Percentiles rank a stretch among this genome's conserved stretches.
These are phyloP conservation scores for Botrytis paeoniae DNA, from an alignment of 2,329 filamentous ascomycete species.

Conservation along the genomic window DNA sequence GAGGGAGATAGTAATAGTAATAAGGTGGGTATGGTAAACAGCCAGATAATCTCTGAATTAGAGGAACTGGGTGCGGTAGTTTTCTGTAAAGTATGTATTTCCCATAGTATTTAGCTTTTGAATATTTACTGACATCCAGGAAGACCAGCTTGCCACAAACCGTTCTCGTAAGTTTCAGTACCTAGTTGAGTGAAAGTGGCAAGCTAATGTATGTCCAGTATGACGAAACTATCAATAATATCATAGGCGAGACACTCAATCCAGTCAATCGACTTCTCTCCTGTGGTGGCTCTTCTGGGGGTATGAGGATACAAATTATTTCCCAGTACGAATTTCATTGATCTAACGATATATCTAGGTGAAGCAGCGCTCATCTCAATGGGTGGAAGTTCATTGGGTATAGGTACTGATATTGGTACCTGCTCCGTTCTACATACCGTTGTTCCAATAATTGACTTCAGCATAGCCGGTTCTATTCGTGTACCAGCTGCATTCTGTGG, in stretches of 20 bases:
- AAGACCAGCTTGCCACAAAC: slow-evolving; percentile 40
- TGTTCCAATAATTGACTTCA: neutral
- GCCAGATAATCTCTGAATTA: slow-evolving; percentile 40
- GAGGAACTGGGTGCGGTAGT: slow-evolving; percentile 39
- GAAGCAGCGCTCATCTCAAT: slow-evolving; percentile 31
- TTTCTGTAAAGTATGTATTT: slow-evolving; percentile 33
- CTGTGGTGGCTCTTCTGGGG: slow-evolving; percentile 61
- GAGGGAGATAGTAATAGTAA: slow-evolving; percentile 49
- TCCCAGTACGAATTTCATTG: neutral
- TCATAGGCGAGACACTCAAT: slow-evolving; percentile 48
- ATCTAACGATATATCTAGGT: slow-evolving; percentile 18
- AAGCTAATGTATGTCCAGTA: slow-evolving; percentile 5
- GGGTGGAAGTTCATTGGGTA: slow-evolving; percentile 28
- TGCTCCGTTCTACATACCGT: neutral
- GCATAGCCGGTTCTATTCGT: slow-evolving; percentile 25
- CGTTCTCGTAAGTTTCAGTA: slow-evolving; percentile 30
- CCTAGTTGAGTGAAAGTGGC: neutral
- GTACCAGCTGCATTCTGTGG: slow-evolving; percentile 39
- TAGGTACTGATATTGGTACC: slow-evolving; percentile 33
- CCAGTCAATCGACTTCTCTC: slow-evolving; percentile 55
- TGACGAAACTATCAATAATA: slow-evolving; percentile 43
- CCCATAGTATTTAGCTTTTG: neutral
- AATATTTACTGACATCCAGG: neutral
- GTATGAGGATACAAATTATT: slow-evolving; percentile 12
- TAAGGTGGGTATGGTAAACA: slow-evolving; percentile 49